A percentile compares a stretch with the other conserved stretches of the same genome.
phyloP scores from a whole-genome alignment of 306 rosid genomes.

The Dryas alaskensis region DNA sequence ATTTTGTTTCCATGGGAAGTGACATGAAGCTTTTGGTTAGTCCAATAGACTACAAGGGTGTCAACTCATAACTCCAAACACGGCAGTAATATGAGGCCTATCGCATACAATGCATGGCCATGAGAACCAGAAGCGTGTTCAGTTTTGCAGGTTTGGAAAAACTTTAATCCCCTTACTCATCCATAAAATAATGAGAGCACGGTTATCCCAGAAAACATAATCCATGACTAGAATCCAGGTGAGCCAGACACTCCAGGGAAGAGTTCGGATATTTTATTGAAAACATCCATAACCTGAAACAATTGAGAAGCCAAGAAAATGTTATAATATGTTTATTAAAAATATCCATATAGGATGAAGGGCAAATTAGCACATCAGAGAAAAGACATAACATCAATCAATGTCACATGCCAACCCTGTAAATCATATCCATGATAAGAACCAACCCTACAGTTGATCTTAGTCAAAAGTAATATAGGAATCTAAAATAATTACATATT shows the following conservation, averaged over 20 bases:
- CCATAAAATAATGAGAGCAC: not conserved
- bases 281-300: slow-evolving; percentile 86
- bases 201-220: not conserved
- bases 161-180: not conserved
- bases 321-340: not conserved
- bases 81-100: not conserved
- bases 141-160: not conserved
- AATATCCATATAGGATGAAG: too few relatives aligned
- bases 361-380: too few relatives aligned
- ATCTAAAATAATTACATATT: not conserved
- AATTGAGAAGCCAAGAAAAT: not conserved
- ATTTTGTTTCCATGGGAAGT: not conserved
- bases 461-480: not conserved
- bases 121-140: not conserved
- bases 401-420: not conserved
- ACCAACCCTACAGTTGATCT: not conserved
- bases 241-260: slow-evolving; percentile 84
- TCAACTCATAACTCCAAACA: slow-evolving; percentile 6
- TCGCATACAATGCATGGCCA: not conserved
- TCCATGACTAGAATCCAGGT: slow-evolving; percentile 41
- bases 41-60: not conserved
- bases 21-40: not conserved
- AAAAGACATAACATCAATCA: not conserved
- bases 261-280: slow-evolving; percentile 89
- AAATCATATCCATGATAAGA: not conserved